A percentile compares a stretch with the other conserved stretches of the same genome.
Conservation (phyloP, 1,284 basidiomycete genomes). For the Fomes fomentarius region DNA sequence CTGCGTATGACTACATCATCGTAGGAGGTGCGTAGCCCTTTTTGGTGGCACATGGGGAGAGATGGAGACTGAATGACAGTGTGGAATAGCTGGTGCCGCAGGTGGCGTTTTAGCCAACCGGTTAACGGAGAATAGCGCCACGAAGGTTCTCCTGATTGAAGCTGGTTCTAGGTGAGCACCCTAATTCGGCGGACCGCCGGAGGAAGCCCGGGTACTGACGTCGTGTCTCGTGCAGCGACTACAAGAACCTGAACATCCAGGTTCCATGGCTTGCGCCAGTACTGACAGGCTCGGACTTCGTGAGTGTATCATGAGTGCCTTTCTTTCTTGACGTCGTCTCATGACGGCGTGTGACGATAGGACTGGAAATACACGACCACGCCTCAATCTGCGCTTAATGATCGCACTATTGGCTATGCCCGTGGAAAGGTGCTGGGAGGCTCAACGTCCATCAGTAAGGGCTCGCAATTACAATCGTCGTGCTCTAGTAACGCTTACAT, state of each 20-base stretch:
- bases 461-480: background rate
- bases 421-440: constrained; percentile 32
- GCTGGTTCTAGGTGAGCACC: constrained; percentile 39
- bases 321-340: background rate
- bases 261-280: constrained; percentile 9
- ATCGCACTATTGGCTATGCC: constrained; percentile 29
- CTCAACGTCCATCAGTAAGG: constrained; percentile 30
- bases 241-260: constrained; percentile 4
- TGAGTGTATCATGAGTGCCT: background rate
- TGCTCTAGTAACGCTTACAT: constrained; percentile 18
- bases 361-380: constrained; percentile 31
- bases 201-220: background rate
- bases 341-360: background rate
- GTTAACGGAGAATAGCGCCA: constrained; percentile 54
- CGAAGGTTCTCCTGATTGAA: constrained; percentile 59
- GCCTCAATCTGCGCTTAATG: constrained; percentile 28
- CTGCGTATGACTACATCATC: constrained; percentile 3
- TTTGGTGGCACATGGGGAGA: too few species aligned
- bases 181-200: background rate
- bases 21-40: background rate
- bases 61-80: background rate
- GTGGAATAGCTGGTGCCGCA: background rate
- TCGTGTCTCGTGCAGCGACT: constrained; percentile 1
- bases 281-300: constrained; percentile 1
- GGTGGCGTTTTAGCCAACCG: constrained; percentile 31